Evolutionary conservation across 1,284 basidiomycete genomes (phyloP).

Genomic region (Ustilago shanxiensis): DNA sequence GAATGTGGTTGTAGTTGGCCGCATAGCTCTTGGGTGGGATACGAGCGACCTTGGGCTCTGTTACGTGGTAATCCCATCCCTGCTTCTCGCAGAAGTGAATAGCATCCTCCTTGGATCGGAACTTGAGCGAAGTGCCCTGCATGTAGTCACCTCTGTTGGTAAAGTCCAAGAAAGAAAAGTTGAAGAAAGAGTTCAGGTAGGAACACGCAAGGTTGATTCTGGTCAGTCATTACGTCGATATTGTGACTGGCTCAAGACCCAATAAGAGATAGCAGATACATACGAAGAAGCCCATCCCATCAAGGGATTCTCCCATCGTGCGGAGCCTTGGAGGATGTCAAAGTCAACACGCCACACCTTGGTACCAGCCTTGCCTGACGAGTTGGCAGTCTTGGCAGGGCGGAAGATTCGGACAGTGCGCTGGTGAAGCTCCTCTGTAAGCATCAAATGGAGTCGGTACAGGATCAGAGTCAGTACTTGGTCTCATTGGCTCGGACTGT

Average conservation of each 20-base stretch:
- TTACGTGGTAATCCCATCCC: conserved; percentile 70
- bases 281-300: conserved; percentile 86
- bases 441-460: neutral
- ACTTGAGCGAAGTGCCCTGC: conserved; percentile 89
- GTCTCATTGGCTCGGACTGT: neutral
- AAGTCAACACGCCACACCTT: conserved; percentile 95
- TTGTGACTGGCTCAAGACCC: neutral
- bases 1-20: conserved; percentile 85
- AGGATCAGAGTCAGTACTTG: neutral
- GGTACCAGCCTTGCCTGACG: conserved; percentile 86
- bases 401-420: conserved; percentile 92
- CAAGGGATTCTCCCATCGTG: conserved; percentile 97
- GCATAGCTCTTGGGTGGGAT: conserved; percentile 80
- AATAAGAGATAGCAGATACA: conserved; percentile 9
- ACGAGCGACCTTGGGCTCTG: conserved; percentile 70
- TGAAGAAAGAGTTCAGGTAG: neutral
- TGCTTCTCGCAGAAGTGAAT: conserved; percentile 80
- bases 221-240: neutral
- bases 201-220: neutral
- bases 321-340: conserved; percentile 87
- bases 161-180: neutral
- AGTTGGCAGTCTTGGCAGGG: conserved; percentile 93
- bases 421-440: conserved; percentile 82
- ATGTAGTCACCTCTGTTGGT: conserved; percentile 95
- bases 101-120: conserved; percentile 90